Conservation (phyloP, 2,329 filamentous ascomycete species). For the Chrysoporthe deuterocubensis region DNA sequence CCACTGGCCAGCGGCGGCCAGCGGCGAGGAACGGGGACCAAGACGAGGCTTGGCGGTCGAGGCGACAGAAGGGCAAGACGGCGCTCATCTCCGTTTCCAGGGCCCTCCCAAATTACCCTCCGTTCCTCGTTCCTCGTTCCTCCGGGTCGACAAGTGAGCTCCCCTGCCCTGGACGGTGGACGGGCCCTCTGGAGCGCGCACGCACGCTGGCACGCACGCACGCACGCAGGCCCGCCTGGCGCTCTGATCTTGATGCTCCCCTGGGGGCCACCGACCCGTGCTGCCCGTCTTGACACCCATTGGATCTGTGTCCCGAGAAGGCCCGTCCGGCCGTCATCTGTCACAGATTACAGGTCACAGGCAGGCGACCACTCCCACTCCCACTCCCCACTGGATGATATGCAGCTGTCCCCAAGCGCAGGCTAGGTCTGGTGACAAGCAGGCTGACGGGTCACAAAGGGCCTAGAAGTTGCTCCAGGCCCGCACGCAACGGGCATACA, state of each 20-base stretch:
- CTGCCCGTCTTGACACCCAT: neutral
- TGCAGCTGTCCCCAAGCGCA: slow-evolving; percentile 1
- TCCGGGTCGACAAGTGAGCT: neutral
- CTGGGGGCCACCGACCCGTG: neutral
- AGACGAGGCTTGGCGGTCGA: neutral
- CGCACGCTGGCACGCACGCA: too few relatives aligned
- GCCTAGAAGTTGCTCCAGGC: neutral
- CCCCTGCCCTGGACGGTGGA: too few relatives aligned
- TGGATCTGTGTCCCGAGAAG: slow-evolving; percentile 3
- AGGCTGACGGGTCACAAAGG: slow-evolving; percentile 11
- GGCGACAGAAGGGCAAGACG: neutral
- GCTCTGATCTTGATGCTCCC: too few relatives aligned
- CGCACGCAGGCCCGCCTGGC: too few relatives aligned
- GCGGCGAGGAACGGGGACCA: neutral
- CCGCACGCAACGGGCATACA: neutral
- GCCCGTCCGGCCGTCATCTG: slow-evolving; percentile 21
- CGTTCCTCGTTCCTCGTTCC: neutral
- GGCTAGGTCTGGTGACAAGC: slow-evolving; percentile 16
- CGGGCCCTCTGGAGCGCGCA: too few relatives aligned
- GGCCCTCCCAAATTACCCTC: neutral
- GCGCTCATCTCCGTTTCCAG: neutral
- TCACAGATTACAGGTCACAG: slow-evolving; percentile 23
- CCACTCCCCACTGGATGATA: slow-evolving; percentile 13
- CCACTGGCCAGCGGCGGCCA: neutral
- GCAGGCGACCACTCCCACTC: slow-evolving; percentile 5